Base-by-base conservation (phyloP, 805 yeast genomes). In the Cyberlindnera japonica region DNA sequence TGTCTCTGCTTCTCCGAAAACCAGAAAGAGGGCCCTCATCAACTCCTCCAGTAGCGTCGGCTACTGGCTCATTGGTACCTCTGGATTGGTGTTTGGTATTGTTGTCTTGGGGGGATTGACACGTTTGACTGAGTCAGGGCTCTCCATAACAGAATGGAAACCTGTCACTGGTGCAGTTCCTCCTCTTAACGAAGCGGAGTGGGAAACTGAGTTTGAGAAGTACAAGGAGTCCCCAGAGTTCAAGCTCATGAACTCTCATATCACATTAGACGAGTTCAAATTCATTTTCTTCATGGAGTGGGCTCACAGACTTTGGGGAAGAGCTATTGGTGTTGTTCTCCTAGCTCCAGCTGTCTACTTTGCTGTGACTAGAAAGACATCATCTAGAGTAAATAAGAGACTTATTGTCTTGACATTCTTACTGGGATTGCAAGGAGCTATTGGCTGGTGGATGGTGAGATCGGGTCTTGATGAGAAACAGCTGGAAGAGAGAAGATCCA, bases 361-460 rank as follows among this genome's bases (percentile, higher is more conserved):
- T 54, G 81, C 87, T 55, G 70, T 72, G 14, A 67, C 81, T 4
- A 77, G 78, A 29, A 79, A 70, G 48, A 79, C 91, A 10, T 79
- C 89, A 3, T 64, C 76, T 3, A 79, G 79, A 43, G 82, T 85
- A 4, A 81, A 86, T 35, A 68, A 68, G 41, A 74, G 87, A 50
- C 68, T 93, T 13, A 62, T 85, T 16, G 86, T 86, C 2, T 74
- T 93, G 33, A 75, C 95, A 30, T 79, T 73, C 0, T 66, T 93
- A 37, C 71, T 93, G 43, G 99, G 96, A 10, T 67, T 93, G 35
- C 99, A 93, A 69, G 99, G 99, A 38, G 84, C 82, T 38, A 83
- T 93, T 50, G 99, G 99, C 23, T 93, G 99, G 99, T 93, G 99
- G 99, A 93, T 93, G 99, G 99, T 93, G 38, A 80, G 85, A 55